Evolutionary conservation across 306 rosid species (phyloP).

Genomic region (Rubus parviflorus): DNA sequence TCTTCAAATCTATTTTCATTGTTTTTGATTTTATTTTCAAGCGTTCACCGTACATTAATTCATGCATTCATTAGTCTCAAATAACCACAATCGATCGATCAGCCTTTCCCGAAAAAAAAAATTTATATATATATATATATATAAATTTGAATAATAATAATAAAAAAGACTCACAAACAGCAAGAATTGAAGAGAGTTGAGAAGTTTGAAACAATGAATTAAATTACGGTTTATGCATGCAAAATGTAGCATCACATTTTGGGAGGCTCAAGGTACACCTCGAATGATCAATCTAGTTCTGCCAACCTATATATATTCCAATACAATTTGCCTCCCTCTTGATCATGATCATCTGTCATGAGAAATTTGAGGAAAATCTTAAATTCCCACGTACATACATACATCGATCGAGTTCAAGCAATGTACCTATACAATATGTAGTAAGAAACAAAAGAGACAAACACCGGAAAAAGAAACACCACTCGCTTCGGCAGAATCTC

Average conservation of each 20-base stretch:
- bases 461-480: constrained; percentile 12
- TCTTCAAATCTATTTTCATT: too few relatives aligned
- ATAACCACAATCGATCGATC: too few relatives aligned
- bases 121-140: too few relatives aligned
- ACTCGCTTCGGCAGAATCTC: constrained; percentile 13
- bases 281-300: background rate
- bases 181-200: too few relatives aligned
- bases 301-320: background rate
- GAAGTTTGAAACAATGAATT: background rate
- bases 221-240: background rate
- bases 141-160: too few relatives aligned
- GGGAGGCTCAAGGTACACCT: background rate
- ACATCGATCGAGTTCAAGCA: background rate
- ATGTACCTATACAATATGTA: background rate
- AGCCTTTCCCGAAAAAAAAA: too few relatives aligned
- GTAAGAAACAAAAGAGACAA: constrained; percentile 11
- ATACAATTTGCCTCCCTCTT: background rate
- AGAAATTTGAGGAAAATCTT: background rate
- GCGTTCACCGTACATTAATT: too few relatives aligned
- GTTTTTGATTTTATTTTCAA: too few relatives aligned
- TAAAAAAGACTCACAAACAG: too few relatives aligned
- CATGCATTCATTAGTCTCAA: too few relatives aligned
- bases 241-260: background rate
- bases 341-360: background rate
- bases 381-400: background rate